Conservation (phyloP, 1,284 basidiomycete genomes). For the Tylopilus sp. region DNA sequence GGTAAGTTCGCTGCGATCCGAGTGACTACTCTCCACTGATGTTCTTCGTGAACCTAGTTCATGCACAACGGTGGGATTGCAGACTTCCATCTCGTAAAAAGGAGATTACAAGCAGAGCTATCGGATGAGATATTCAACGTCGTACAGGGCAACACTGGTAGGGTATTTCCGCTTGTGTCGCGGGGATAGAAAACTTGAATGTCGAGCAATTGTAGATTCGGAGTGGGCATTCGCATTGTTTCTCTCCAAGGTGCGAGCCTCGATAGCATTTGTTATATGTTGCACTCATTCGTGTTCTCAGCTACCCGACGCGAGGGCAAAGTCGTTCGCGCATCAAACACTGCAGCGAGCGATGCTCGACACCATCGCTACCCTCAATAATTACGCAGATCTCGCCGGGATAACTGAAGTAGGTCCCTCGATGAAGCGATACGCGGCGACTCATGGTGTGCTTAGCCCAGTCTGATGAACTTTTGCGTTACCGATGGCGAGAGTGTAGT, state of each 20-base stretch:
- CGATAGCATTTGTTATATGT: neutral
- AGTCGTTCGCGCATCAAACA: constrained; percentile 57
- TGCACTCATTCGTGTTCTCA: constrained; percentile 31
- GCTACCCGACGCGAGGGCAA: constrained; percentile 78
- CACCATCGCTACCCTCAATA: constrained; percentile 78
- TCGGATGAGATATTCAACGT: constrained; percentile 82
- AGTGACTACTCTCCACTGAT: neutral
- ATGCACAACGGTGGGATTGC: constrained; percentile 95
- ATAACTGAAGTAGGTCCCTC: constrained; percentile 58
- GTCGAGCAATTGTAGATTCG: constrained; percentile 56
- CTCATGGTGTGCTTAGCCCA: constrained; percentile 53
- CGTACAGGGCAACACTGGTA: constrained; percentile 90
- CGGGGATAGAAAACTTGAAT: neutral
- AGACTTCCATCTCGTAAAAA: constrained; percentile 78
- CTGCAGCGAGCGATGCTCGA: constrained; percentile 82
- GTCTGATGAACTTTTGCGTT: constrained; percentile 94
- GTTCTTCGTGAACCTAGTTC: constrained; percentile 51
- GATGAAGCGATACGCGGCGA: neutral
- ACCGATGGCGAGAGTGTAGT: constrained; percentile 93
- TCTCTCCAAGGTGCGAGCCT: constrained; percentile 64
- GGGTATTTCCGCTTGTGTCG: constrained; percentile 14
- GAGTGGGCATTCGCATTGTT: constrained; percentile 95
- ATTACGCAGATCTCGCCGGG: constrained; percentile 68
- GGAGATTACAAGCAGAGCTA: constrained; percentile 69
- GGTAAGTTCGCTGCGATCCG: constrained; percentile 45